A percentile compares a stretch with the other conserved stretches of the same genome.
Conservation (phyloP, 345 rosid genomes). For the Bretschneidera sinensis region DNA sequence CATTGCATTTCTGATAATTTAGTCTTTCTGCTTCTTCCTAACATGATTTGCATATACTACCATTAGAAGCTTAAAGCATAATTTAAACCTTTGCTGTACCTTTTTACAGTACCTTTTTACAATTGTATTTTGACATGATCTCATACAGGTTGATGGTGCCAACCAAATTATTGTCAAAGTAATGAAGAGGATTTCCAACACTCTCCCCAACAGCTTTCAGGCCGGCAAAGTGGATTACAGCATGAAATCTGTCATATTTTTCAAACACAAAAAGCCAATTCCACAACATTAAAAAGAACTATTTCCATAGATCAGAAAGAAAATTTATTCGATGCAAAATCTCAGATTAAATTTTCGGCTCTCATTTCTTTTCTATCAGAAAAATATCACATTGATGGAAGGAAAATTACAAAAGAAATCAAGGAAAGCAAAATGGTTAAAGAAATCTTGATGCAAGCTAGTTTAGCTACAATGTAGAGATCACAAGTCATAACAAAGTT, state of each 20-base stretch:
- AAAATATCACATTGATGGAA: neutral
- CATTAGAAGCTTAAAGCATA: neutral
- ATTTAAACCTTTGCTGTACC: conserved; percentile 24
- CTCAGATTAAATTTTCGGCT: no score
- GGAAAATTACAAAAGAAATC: neutral
- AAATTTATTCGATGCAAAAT: no score
- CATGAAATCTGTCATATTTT: conserved; percentile 58
- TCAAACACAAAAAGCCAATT: conserved; percentile 9
- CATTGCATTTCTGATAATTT: neutral
- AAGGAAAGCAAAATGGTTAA: neutral
- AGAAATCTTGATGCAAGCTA: neutral
- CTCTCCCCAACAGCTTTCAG: conserved; percentile 94
- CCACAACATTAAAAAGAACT: neutral
- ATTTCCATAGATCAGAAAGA: neutral
- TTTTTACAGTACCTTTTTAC: conserved; percentile 82
- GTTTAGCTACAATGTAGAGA: neutral
- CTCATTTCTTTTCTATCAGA: neutral
- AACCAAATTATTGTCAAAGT: conserved; percentile 71
- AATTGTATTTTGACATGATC: conserved; percentile 63
- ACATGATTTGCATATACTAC: neutral
- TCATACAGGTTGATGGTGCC: conserved; percentile 74
- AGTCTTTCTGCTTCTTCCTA: neutral
- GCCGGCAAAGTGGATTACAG: conserved; percentile 95
- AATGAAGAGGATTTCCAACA: conserved; percentile 68
- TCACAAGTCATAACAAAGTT: no score